phyloP scores from a whole-genome alignment of 106 monocot genomes.

The Dendrobium nobile region DNA sequence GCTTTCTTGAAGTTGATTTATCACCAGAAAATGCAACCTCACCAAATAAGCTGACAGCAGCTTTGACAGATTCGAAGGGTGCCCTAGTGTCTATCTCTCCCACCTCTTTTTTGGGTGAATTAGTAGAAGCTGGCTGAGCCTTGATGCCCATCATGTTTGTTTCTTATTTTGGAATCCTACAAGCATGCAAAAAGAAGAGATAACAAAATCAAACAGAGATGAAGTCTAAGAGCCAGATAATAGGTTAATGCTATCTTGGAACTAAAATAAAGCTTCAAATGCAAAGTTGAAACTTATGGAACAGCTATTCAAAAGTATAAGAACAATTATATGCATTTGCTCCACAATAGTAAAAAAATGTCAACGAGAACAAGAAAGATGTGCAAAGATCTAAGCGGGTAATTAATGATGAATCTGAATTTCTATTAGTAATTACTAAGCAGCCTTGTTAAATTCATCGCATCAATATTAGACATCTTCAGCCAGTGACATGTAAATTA shows the following conservation, averaged over 20 bases:
- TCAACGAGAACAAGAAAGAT: neutral
- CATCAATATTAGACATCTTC: neutral
- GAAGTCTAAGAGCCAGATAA: neutral
- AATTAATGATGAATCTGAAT: neutral
- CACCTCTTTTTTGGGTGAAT: conserved; percentile 42
- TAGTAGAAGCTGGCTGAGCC: conserved; percentile 29
- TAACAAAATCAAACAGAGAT: neutral
- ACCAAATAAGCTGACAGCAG: conserved; percentile 79
- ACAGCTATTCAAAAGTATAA: neutral
- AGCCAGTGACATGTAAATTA: neutral
- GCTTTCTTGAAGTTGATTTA: conserved; percentile 30
- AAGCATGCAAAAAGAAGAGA: neutral
- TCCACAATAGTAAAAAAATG: too few relatives aligned
- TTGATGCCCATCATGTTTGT: conserved; percentile 43
- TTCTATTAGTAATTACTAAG: neutral
- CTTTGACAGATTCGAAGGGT: conserved; percentile 82
- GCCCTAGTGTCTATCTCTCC: conserved; percentile 88
- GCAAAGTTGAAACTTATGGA: neutral
- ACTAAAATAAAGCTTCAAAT: neutral
- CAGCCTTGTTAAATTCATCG: neutral
- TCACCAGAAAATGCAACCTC: conserved; percentile 44
- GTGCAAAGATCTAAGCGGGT: neutral
- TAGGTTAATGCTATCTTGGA: neutral
- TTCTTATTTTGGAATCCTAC: conserved; percentile 6
- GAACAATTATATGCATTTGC: neutral